Conservation (phyloP, 176 grass and related monocot genomes). For the Oryza coarctata region DNA sequence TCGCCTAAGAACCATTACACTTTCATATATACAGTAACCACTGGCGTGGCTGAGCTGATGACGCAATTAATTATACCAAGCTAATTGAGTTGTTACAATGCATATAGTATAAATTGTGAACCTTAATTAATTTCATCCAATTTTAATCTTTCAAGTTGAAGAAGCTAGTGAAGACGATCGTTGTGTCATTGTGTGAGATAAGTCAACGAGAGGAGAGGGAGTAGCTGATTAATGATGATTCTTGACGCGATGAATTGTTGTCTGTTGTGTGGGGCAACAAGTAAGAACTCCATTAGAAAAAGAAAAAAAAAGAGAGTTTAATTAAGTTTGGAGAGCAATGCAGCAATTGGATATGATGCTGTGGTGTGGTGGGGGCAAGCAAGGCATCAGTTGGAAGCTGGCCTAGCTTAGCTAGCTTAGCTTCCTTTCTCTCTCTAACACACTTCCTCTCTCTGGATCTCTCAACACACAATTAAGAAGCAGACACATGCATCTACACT, state of each 20-base stretch:
- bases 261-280: constrained; percentile 30
- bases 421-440: constrained; percentile 35
- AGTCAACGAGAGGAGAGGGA: constrained; percentile 39
- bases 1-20: neutral
- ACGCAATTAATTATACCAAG: neutral
- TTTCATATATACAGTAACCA: neutral
- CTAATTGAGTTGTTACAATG: neutral
- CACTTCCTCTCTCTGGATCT: constrained; percentile 22
- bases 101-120: neutral
- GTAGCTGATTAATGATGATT: constrained; percentile 1
- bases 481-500: constrained; percentile 35
- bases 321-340: neutral
- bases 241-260: constrained; percentile 49
- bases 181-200: constrained; percentile 12
- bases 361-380: constrained; percentile 47
- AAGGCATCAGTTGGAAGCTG: constrained; percentile 48
- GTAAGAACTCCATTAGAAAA: neutral
- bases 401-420: neutral
- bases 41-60: neutral
- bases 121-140: neutral
- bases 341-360: constrained; percentile 14
- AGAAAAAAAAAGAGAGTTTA: neutral
- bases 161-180: neutral
- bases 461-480: too few species aligned
- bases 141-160: neutral